Percentiles rank a stretch among this genome's conserved stretches.
These are phyloP conservation scores for Globisporangium splendens DNA, from an alignment of 352 stramenopile genomes.

Conservation along the genomic window DNA sequence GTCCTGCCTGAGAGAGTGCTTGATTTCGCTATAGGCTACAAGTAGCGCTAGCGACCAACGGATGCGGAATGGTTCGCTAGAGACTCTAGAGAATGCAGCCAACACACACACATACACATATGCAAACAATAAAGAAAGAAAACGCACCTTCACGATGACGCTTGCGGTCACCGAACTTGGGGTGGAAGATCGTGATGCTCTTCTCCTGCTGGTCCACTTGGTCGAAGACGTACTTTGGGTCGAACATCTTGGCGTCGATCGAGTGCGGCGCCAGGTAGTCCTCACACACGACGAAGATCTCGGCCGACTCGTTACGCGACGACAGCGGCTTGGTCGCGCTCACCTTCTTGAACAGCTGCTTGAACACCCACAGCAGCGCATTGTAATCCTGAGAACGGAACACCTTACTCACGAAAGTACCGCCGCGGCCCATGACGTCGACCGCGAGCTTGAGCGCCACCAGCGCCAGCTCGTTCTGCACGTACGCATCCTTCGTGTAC, in stretches of 20 bases:
- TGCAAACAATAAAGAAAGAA: conserved; percentile 17
- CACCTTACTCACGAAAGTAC: conserved; percentile 96
- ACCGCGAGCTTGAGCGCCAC: conserved; percentile 96
- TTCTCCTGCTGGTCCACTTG: conserved; percentile 88
- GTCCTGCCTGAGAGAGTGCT: conserved; percentile 56
- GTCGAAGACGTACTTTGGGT: conserved; percentile 98
- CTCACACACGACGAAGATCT: conserved; percentile 99
- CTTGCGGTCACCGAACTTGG: conserved; percentile 95
- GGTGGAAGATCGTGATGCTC: conserved; percentile 96
- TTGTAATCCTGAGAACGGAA: conserved; percentile 99
- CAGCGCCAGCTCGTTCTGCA: conserved; percentile 98
- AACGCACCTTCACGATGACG: conserved; percentile 89
- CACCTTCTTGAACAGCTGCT: conserved; percentile 98
- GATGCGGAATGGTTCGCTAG: conserved; percentile 61
- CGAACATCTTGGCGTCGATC: conserved; percentile 97
- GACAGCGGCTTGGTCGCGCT: conserved; percentile 98
- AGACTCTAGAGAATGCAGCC: conserved; percentile 91
- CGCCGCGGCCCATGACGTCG: conserved; percentile 94
- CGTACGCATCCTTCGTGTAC: conserved; percentile 98
- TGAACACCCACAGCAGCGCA: conserved; percentile 97
- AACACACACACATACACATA: conserved; percentile 23
- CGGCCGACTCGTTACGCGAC: conserved; percentile 97
- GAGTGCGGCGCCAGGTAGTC: conserved; percentile 95
- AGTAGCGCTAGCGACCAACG: conserved; percentile 84
- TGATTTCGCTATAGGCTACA: conserved; percentile 90